Base-by-base conservation (phyloP, 2,329 filamentous ascomycete genomes). In the Alternaria consortialis region DNA sequence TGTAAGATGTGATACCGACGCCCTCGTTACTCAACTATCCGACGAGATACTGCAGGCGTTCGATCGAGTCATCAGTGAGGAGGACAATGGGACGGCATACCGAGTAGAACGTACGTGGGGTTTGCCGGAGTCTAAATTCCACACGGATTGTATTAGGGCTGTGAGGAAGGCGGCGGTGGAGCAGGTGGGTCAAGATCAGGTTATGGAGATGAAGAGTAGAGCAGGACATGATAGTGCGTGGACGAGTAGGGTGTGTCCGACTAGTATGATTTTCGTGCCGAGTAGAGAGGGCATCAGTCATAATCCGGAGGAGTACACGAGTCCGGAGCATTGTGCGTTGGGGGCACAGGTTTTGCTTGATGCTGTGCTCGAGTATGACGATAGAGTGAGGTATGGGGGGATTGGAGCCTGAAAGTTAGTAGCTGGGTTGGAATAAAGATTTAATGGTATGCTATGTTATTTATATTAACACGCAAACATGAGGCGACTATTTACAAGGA, bases 281-380 rank as follows among this genome's bases (percentile, higher is more conserved):
- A 80, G 79, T 54, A 76, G 76, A 62, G 79, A 80, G 27, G 80
- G 81, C 0, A 74, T 82, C 9, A 80, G 76, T 53, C 81, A 83
- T 56, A 81, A 82, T 69, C 81, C 80, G 7, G 69, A 76, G 4
- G 80, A 82, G 65, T 82, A 77, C 53, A 79, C 77, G 13, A 79
- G 72, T 53, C 79, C 79, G 0, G 78, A 81, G 58, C 77, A 80
- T 58, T 83, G 81, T 70, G 76, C 76, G 5, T 66, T 82, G 50
- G 80, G 80, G 0, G 79, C 80, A 5, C 83, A 85, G 67, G 77
- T 84, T 2, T 60, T 86, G 61, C 71, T 84, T 37, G 80, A 83
- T 29, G 59, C 73, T 1, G 68, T 55, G 20, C 23, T 55, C 20
- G 6, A 5, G 29, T 59, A 55, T 42, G 51, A 58, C 36, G 12